Percentiles rank a stretch among this genome's conserved stretches.
phyloP scores from a whole-genome alignment of 306 rosid species.

The Prunus mume region DNA sequence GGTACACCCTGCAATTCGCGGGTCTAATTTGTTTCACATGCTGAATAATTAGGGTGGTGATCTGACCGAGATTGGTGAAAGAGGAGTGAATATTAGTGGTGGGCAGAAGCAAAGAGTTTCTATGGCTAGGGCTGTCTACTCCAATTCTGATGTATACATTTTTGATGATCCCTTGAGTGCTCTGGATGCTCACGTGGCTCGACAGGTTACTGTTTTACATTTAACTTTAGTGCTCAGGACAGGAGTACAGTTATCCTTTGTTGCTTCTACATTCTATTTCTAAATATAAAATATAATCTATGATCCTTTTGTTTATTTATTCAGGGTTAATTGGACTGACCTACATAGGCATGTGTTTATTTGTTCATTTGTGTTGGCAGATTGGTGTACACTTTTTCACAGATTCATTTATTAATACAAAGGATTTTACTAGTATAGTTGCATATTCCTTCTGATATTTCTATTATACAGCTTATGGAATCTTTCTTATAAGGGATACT shows the following conservation, averaged over 20 bases:
- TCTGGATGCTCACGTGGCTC: slow-evolving; percentile 77
- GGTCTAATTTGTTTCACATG: slow-evolving; percentile 19
- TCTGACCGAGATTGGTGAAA: slow-evolving; percentile 87
- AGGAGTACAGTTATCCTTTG: background rate
- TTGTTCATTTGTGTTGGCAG: background rate
- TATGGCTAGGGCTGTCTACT: slow-evolving; percentile 79
- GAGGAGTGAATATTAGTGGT: slow-evolving; percentile 87
- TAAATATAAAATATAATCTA: background rate
- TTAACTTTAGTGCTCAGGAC: slow-evolving; percentile 7
- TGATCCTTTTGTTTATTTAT: background rate
- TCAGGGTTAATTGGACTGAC: background rate
- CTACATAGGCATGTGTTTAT: background rate
- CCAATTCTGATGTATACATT: slow-evolving; percentile 63
- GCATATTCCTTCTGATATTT: background rate
- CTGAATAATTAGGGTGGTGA: slow-evolving; percentile 53
- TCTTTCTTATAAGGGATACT: background rate
- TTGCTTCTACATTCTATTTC: background rate
- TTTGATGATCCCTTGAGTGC: slow-evolving; percentile 89
- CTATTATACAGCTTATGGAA: background rate
- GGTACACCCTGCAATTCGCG: background rate
- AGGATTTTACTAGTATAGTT: background rate
- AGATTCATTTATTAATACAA: background rate
- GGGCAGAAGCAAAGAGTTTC: slow-evolving; percentile 90
- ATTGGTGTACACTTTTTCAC: background rate
- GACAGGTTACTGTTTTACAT: slow-evolving; percentile 48